These are phyloP conservation scores for Lonicera japonica DNA, from an alignment of 129 eudicot species.

Conservation along the genomic window DNA sequence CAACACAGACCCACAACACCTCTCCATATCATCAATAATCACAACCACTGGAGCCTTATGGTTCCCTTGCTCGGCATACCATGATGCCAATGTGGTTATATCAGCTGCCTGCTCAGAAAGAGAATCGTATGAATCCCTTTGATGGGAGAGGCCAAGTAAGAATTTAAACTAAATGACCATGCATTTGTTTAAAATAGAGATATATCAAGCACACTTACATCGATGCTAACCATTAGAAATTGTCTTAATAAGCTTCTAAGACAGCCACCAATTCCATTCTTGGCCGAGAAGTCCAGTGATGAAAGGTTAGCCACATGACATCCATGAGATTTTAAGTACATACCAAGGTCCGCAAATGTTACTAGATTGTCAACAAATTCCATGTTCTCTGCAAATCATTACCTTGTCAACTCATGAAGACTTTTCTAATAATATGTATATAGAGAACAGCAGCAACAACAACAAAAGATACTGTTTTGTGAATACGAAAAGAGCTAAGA, in stretches of 20 bases:
- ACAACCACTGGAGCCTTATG: constrained; percentile 55
- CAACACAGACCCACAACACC: constrained; percentile 77
- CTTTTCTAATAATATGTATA: not conserved
- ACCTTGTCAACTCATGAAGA: not conserved
- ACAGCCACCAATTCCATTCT: constrained; percentile 79
- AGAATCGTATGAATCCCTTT: too few relatives aligned
- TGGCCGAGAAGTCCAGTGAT: constrained; percentile 70
- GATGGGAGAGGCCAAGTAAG: not conserved
- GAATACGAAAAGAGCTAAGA: too few relatives aligned
- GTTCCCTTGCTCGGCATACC: constrained; percentile 70
- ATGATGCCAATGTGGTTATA: constrained; percentile 72
- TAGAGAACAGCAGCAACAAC: too few relatives aligned
- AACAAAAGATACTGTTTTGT: too few relatives aligned
- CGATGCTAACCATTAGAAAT: constrained; percentile 44
- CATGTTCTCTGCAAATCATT: constrained; percentile 54
- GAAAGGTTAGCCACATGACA: constrained; percentile 82
- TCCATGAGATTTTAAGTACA: constrained; percentile 56
- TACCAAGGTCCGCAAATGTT: constrained; percentile 73
- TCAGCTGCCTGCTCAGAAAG: constrained; percentile 54
- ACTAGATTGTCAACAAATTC: constrained; percentile 86
- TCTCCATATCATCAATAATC: constrained; percentile 77
- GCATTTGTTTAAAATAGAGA: not conserved
- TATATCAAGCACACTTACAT: constrained; percentile 39
- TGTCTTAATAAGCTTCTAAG: constrained; percentile 61
- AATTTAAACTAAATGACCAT: not conserved